These are phyloP conservation scores for Nigrograna mackinnonii DNA, from an alignment of 2,329 filamentous ascomycete genomes.

Conservation along the genomic window DNA sequence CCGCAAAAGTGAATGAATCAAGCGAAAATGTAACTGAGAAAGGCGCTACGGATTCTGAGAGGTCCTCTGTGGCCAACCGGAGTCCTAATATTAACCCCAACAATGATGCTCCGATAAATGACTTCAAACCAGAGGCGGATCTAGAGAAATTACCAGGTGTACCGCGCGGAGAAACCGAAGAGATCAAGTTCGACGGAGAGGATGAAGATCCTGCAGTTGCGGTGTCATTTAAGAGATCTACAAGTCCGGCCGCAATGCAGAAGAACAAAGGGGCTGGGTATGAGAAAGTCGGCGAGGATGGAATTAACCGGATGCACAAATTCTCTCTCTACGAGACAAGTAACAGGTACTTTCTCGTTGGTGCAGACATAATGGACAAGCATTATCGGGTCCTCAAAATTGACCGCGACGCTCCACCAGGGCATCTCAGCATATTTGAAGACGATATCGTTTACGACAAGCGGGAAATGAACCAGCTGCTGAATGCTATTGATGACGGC, in stretches of 20 bases:
- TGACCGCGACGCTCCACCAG: conserved; percentile 80
- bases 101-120: conserved; percentile 25
- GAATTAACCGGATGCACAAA: conserved; percentile 75
- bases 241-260: conserved; percentile 42
- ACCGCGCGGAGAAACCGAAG: conserved; percentile 30
- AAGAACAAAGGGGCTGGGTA: conserved; percentile 43
- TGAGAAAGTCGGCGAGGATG: conserved; percentile 47
- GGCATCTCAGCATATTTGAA: conserved; percentile 81
- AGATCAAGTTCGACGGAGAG: conserved; percentile 43
- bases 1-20: neutral
- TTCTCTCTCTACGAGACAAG: conserved; percentile 98
- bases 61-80: conserved; percentile 24
- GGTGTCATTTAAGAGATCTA: conserved; percentile 41
- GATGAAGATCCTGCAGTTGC: conserved; percentile 45
- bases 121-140: conserved; percentile 35
- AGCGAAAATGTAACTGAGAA: neutral
- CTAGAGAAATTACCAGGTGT: conserved; percentile 32
- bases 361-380: conserved; percentile 85
- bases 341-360: conserved; percentile 90
- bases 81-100: conserved; percentile 26
- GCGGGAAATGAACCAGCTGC: conserved; percentile 88
- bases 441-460: conserved; percentile 95
- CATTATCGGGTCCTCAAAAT: conserved; percentile 93
- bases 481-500: conserved; percentile 93
- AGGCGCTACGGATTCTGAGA: conserved; percentile 24